A percentile compares a stretch with the other conserved stretches of the same genome.
These are phyloP conservation scores for Nigrospora osmanthi DNA, from an alignment of 2,329 filamentous ascomycete species.

Conservation along the genomic window DNA sequence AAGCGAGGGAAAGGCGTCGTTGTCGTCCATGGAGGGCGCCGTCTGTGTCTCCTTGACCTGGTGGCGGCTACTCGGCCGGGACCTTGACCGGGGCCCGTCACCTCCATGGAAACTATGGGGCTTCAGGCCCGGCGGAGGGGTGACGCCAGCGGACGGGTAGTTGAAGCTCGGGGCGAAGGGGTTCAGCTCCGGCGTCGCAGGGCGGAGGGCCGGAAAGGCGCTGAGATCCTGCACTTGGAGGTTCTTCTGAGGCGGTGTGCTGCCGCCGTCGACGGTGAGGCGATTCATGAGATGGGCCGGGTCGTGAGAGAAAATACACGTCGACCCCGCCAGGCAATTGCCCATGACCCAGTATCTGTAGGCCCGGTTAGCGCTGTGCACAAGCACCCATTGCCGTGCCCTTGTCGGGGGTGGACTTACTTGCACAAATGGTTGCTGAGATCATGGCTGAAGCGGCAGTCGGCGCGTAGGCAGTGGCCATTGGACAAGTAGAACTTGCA, in stretches of 20 bases:
- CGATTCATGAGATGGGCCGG: conserved; percentile 79
- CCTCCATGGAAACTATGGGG: conserved; percentile 41
- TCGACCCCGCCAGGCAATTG: conserved; percentile 87
- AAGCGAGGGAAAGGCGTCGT: conserved; percentile 88
- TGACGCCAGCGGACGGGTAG: conserved; percentile 46
- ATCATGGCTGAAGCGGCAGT: conserved; percentile 96
- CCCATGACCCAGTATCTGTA: conserved; percentile 89
- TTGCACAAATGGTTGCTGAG: conserved; percentile 96
- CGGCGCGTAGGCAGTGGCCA: conserved; percentile 89
- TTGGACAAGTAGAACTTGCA: conserved; percentile 97
- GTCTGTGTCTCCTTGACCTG: conserved; percentile 53
- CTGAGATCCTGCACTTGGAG: conserved; percentile 79
- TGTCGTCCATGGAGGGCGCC: conserved; percentile 80
- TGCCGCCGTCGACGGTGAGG: conserved; percentile 63
- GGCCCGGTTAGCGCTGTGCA: conserved; percentile 55
- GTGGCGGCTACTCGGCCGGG: conserved; percentile 77
- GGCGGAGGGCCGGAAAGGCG: conserved; percentile 71
- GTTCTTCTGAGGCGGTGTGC: conserved; percentile 58
- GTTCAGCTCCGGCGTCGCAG: conserved; percentile 49
- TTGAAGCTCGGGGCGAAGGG: conserved; percentile 43
- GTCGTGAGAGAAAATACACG: conserved; percentile 96
- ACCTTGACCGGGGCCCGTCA: conserved; percentile 64
- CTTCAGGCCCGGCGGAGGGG: conserved; percentile 65
- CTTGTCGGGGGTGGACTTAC: conserved; percentile 45
- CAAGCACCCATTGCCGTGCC: background rate